Evolutionary conservation across 2,329 filamentous ascomycete genomes (phyloP), one percentile per base, ranked within the genome.

Genomic region (Ascochyta viciae-villosae): DNA sequence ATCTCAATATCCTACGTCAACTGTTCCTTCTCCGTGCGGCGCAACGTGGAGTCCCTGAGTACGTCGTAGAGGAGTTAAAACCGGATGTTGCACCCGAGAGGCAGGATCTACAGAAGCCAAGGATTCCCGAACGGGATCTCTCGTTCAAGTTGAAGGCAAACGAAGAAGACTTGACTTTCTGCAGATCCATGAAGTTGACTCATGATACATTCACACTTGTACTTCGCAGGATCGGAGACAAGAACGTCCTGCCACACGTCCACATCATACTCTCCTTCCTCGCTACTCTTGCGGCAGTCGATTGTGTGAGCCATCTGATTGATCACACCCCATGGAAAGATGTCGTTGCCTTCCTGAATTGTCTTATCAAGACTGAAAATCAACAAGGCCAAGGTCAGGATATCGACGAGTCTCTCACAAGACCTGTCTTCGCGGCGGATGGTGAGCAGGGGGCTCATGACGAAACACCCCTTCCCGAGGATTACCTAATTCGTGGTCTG

Each of bases 401-500:
- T 35, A 60, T 73, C 76, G 29, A 76, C 67, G 27, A 71, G 67
- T 40, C 70, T 6, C 43, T 73, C 8, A 41, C 63, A 13, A 1
- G 66, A n/a, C 39, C 61, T 12, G 37, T 74, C 0, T 87, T 89
- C 53, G 83, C 84, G 0, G 76, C 77, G 2, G 78, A 78, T 2
- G 47, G 64, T 4, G 60, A 65, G 22, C 52, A 55, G 6, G 26
- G 39, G 6, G 77, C 78, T 27, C 74, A 75, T 1, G 70, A 79
- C 0, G 79, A 79, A 1, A 77, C 81, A 0, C 88, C 89, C 0
- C 70, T 92, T 0, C 87, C 88, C 0, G 89, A 92, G 44, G 89
- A 92, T 57, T 90, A 85, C 61, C 80, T 84, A 0, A 81, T 91
- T 51, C 80, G 87, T 1, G 89, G 89, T 0, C 76, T 90, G 1